These are phyloP conservation scores for Syzygium malaccense DNA, from an alignment of 441 rosid species.

Conservation along the genomic window DNA sequence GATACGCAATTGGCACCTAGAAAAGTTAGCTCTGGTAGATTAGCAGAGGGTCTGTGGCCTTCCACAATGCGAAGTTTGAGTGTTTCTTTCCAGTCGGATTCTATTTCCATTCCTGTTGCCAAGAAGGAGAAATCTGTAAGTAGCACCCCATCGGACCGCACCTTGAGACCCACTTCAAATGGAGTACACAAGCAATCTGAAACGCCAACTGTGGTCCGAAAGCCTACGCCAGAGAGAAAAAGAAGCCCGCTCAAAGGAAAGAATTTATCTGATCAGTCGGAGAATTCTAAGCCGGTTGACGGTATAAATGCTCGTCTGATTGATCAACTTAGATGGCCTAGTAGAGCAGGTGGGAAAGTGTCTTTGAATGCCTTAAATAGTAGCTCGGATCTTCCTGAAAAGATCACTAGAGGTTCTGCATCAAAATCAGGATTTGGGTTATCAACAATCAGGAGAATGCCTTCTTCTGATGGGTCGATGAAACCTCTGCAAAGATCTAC, in stretches of 20 bases:
- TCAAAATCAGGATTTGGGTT: conserved; percentile 35
- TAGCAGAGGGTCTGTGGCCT: conserved; percentile 96
- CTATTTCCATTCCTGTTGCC: conserved; percentile 67
- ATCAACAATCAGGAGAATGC: conserved; percentile 43
- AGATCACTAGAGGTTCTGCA: conserved; percentile 26
- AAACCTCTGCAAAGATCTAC: conserved; percentile 54
- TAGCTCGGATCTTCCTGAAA: conserved; percentile 63
- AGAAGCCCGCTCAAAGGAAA: conserved; percentile 80
- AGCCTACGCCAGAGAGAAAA: conserved; percentile 76
- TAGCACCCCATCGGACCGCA: conserved; percentile 53
- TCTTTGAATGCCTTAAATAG: conserved; percentile 38
- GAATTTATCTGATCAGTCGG: conserved; percentile 68
- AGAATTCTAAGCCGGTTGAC: conserved; percentile 88
- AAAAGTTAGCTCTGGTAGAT: conserved; percentile 48
- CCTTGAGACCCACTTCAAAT: conserved; percentile 81
- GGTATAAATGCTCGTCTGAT: conserved; percentile 56
- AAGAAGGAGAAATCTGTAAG: conserved; percentile 78
- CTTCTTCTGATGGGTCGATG: conserved; percentile 31
- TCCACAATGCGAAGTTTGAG: conserved; percentile 99
- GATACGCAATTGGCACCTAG: conserved; percentile 46
- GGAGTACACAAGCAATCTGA: conserved; percentile 61
- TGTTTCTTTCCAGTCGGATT: conserved; percentile 91
- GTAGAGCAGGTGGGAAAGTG: conserved; percentile 61
- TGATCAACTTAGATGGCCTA: conserved; percentile 94
- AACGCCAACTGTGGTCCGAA: conserved; percentile 39